Base-by-base conservation (phyloP, 352 stramenopile species). In the Pythium insidiosum region DNA sequence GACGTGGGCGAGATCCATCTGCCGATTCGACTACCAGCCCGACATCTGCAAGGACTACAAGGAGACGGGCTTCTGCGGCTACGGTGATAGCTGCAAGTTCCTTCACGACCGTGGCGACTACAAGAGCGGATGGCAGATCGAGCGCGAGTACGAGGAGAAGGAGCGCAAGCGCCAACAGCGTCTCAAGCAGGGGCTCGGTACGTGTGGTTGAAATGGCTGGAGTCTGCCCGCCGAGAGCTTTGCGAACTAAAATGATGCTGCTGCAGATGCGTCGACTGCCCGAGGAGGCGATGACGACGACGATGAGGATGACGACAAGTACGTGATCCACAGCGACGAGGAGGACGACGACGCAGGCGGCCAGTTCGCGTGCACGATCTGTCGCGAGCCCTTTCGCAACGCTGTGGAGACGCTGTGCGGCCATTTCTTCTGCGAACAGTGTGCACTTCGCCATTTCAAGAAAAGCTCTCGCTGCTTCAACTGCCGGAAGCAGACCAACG, bases 1-100 rank as follows among this genome's bases (percentile, higher is more conserved):
- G 28, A 95, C 83, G 2, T 97, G 96, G 68, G 77, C 97, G 4
- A 78, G 95, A 5, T 89, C 90, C 16, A 98, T 97, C 37, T 96
- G 68, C 22, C 84, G 93, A 18, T 98, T 99, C 51, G 96, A 99
- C 53, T 99, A 99, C 67, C 68, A 84, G 62, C 93, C 94, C 2
- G 95, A 99, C 55, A 89, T 99, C 42, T 99, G 97, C 69, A 99
- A 99, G 61, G 97, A 99, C 65, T 99, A 99, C 75, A 99, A 99
- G 52, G 95, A 99, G 41, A 99, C 97, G 6, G 97, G 97, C 21
- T 99, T 98, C 63, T 99, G 96, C 54, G 95, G 96, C 31, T 99
- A 97, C 61, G 97, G 97, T 2, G 80, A 92, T 37, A 87, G 68
- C 50, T 98, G 95, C 57, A 99, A 98, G 56, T 99, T 98, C 68